Evolutionary conservation across 148 eudicot genomes (phyloP).

Genomic region (Amaranthus palmeri): DNA sequence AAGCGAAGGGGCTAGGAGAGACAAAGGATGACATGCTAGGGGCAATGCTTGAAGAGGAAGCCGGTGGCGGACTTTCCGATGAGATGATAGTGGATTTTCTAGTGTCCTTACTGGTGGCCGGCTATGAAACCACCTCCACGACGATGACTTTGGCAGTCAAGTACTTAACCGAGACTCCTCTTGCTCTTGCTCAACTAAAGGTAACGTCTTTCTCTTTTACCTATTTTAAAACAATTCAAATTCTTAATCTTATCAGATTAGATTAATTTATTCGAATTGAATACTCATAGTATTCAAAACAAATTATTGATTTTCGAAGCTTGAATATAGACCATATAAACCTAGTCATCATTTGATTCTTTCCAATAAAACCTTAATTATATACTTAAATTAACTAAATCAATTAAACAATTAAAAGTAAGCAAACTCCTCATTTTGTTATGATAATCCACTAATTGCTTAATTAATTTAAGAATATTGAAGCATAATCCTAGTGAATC

Average conservation of each 20-base stretch:
- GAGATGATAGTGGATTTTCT: constrained; percentile 88
- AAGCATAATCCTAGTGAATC: constrained; percentile 7
- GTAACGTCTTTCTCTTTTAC: constrained; percentile 22
- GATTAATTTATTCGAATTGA: no score
- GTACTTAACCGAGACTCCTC: constrained; percentile 81
- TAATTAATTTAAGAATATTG: background rate
- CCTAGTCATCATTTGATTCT: constrained; percentile 28
- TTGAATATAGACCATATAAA: constrained; percentile 21
- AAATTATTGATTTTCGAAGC: no score
- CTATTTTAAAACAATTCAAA: background rate
- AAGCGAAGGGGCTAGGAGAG: constrained; percentile 59
- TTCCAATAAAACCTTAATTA: constrained; percentile 22
- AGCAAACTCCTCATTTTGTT: background rate
- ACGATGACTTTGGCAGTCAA: constrained; percentile 91
- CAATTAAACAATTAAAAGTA: constrained; percentile 28
- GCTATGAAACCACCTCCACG: constrained; percentile 91
- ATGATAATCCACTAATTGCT: background rate
- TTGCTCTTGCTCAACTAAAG: constrained; percentile 75
- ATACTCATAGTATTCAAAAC: no score
- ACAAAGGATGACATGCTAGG: constrained; percentile 80
- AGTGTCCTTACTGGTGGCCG: constrained; percentile 83
- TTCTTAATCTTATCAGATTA: background rate
- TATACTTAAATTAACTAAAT: constrained; percentile 30
- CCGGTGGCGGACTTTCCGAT: constrained; percentile 60
- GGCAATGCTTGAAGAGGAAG: constrained; percentile 74